Evolutionary conservation across 768 basidiomycete genomes (phyloP).

Genomic region (Tubosaeta brunneosetosa): DNA sequence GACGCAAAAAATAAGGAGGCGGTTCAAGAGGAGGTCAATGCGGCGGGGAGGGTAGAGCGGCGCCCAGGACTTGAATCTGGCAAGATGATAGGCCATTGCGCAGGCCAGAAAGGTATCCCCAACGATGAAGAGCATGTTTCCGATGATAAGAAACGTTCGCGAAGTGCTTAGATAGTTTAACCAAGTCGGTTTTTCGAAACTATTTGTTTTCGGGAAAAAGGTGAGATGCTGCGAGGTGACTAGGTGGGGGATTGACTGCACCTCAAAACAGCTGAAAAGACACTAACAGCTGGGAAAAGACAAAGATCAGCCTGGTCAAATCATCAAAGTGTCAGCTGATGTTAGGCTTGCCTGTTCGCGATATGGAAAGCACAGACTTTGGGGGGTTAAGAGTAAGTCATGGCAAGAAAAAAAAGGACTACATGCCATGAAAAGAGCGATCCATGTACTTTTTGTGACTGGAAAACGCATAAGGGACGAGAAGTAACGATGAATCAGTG

Average conservation of each 20-base stretch:
- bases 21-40: slow-evolving; percentile 19
- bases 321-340: too few species aligned
- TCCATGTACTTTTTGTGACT: slow-evolving; percentile 16
- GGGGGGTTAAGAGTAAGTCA: background rate
- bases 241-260: background rate
- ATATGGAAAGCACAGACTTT: slow-evolving; percentile 15
- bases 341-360: slow-evolving; percentile 15
- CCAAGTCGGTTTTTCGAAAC: slow-evolving; percentile 13
- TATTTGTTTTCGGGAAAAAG: background rate
- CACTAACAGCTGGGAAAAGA: slow-evolving; percentile 14
- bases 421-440: slow-evolving; percentile 21
- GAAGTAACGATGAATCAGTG: background rate
- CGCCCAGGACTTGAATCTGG: slow-evolving; percentile 9
- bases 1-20: slow-evolving; percentile 21
- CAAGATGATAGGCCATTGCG: slow-evolving; percentile 22
- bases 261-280: slow-evolving; percentile 14
- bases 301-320: background rate
- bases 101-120: slow-evolving; percentile 21
- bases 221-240: background rate
- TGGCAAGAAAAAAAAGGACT: background rate
- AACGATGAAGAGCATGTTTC: slow-evolving; percentile 22
- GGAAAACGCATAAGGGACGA: background rate
- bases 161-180: background rate
- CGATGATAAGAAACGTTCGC: slow-evolving; percentile 11
- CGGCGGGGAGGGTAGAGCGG: slow-evolving; percentile 3